Evolutionary conservation across 164 flowering plant genomes (phyloP), one percentile per base, ranked within the genome.

Genomic region (Annona cherimola): DNA sequence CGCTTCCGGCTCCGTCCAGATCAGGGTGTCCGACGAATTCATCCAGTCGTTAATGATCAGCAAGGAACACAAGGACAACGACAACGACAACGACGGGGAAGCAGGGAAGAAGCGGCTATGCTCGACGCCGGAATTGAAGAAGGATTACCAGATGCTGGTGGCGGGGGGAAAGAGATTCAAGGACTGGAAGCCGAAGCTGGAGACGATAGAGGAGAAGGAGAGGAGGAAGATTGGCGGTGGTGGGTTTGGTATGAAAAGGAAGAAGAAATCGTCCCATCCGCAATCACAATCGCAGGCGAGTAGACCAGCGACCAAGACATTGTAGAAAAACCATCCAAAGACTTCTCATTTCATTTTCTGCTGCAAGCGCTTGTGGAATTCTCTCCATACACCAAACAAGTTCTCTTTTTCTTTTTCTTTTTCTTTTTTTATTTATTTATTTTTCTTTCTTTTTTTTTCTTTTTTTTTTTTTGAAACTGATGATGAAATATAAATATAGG

Each of bases 21-120:
- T 90, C 1, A 79, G 87, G 4, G 86, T 90, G 0, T 84, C 88
- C 0, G 95, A 90, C n/a, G 89, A 87, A 72, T 89, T 87, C 14
- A 79, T 89, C 35, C 75, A 84, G 9, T 80, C 74, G 50, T 43
- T 90, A 35, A 69, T 85, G 68, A 71, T 76, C n/a, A 69, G 64
- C 39, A 77, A 46, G 79, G 76, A 78, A 26, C 65, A 46, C 3
- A n/a, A n/a, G n/a, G n/a, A n/a, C n/a, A n/a, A n/a, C n/a, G n/a
- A n/a, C n/a, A n/a, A n/a, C n/a, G n/a, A 42, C 1, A 59, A 42
- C 35, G 73, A 69, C 45, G 81, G 76, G 19, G 19, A 63, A 57
- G 64, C 12, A 19, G 1, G 18, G 16, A 67, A 40, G 42, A 45
- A 3, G 62, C 67, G 66, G 55, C 77, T 89, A 0, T 87, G 91